These are phyloP conservation scores for Crataegus laevigata DNA, from an alignment of 306 rosid species.

Conservation along the genomic window DNA sequence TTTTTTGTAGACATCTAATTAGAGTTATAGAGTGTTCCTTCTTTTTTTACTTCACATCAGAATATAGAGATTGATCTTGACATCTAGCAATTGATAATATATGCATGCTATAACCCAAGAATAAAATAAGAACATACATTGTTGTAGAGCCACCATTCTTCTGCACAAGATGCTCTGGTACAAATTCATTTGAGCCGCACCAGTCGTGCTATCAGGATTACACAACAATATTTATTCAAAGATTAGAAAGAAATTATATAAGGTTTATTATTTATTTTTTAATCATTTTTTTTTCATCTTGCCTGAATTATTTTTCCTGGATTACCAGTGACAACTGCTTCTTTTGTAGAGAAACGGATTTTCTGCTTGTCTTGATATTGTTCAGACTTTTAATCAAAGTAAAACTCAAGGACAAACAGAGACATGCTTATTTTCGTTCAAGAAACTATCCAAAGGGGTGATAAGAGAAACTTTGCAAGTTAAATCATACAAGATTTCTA, in stretches of 20 bases:
- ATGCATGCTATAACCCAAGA: not conserved
- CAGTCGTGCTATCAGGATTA: slow-evolving; percentile 59
- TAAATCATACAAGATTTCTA: not conserved
- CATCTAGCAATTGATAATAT: not conserved
- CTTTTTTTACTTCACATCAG: too few relatives aligned
- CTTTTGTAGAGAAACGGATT: not conserved
- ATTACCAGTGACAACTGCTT: not conserved
- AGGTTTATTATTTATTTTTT: too few relatives aligned
- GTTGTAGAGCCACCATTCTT: slow-evolving; percentile 95
- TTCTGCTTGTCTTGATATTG: not conserved
- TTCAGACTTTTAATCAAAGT: not conserved
- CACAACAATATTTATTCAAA: too few relatives aligned
- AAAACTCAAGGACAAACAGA: not conserved
- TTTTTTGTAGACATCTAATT: not conserved
- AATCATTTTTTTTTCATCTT: not conserved
- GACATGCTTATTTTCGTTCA: not conserved
- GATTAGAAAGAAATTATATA: too few relatives aligned
- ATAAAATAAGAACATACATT: slow-evolving; percentile 40
- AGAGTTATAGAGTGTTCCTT: not conserved
- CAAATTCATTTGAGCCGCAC: slow-evolving; percentile 87
- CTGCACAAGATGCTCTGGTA: slow-evolving; percentile 88
- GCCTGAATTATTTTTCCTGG: not conserved
- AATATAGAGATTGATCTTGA: not conserved
- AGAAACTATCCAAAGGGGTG: too few relatives aligned
- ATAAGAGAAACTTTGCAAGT: not conserved